These are phyloP conservation scores for Venturia effusa DNA, from an alignment of 2,329 filamentous ascomycete genomes.

Conservation along the genomic window DNA sequence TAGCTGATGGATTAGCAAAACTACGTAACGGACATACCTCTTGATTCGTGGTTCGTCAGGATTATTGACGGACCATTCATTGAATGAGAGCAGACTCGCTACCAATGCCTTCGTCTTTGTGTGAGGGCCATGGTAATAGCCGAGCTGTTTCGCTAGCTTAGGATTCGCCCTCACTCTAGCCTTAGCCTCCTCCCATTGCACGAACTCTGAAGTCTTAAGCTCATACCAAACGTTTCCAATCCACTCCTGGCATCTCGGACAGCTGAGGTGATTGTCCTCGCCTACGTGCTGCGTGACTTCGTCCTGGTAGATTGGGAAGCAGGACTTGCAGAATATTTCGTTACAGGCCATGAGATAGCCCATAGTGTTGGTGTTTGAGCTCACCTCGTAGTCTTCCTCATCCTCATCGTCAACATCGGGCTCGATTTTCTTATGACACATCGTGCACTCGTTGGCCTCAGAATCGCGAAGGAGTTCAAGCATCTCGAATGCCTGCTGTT, in stretches of 20 bases:
- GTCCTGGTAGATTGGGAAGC: constrained; percentile 51
- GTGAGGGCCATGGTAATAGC: constrained; percentile 71
- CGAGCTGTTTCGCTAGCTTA: constrained; percentile 49
- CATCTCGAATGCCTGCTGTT: constrained; percentile 73
- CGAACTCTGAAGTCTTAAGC: neutral
- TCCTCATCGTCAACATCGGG: constrained; percentile 41
- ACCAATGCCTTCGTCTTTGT: constrained; percentile 83
- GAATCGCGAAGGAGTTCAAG: constrained; percentile 76
- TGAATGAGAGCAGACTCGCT: constrained; percentile 52
- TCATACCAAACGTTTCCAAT: neutral
- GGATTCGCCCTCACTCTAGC: constrained; percentile 29
- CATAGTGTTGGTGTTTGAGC: constrained; percentile 40
- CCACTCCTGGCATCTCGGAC: neutral
- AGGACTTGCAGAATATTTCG: constrained; percentile 70
- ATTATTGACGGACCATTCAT: constrained; percentile 48
- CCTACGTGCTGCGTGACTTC: constrained; percentile 33
- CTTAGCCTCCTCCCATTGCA: neutral
- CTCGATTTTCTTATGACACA: constrained; percentile 53
- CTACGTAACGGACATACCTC: constrained; percentile 31
- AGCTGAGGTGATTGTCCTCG: neutral
- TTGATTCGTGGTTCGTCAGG: constrained; percentile 68
- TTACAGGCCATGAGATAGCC: constrained; percentile 80
- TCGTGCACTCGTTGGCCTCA: constrained; percentile 60
- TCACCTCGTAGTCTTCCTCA: constrained; percentile 29
- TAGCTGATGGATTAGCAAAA: neutral